Base-by-base conservation (phyloP, 192 early-diverging fungal species). In the Dimargaris xerosporica region DNA sequence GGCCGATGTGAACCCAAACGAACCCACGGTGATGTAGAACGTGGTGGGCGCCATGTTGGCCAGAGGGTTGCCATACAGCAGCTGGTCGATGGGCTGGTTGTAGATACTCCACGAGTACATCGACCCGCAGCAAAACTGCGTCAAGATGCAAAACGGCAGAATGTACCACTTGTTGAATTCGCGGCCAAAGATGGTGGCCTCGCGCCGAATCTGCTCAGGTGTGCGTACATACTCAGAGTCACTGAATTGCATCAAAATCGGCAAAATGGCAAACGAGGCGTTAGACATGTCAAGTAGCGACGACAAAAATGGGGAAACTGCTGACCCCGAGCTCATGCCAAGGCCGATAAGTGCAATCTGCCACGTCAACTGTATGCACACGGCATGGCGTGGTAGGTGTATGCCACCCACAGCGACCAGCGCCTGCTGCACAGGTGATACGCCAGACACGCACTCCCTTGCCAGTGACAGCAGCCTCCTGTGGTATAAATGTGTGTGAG, bases 61-160 rank as follows among this genome's bases (percentile, higher is more conserved):
- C 34, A 66, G 70, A 4, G 75, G 66, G 63, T 78, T 64, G 41
- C 74, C 76, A 64, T 69, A 87, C 30, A 87, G 66, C 42, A 66
- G 66, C 12, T 56, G 54, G 65, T 87, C 84, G 28, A 87, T 86
- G 52, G 84, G 82, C 39, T 79, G 71, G 72, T 90, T 87, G 70
- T 82, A 85, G 43, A 86, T 84, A 34, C 82, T 84, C 82, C 82
- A 89, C 42, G 85, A 81, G 67, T 90, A 89, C 52, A 89, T 82
- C 30, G 80, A 82, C 29, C 85, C 87, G 54, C 80, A 73, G 66
- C 82, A 84, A 54, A 86, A 82, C 66, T 90, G 87, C 56, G 78
- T 86, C 50, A 87, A 56, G 30, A 90, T 73, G 0, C 84, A 85
- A 1, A 82, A 73, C 7, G 83, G 81, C 61, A 87, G 75, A 61